Conservation (phyloP, 1,284 basidiomycete species). For the Moesziomyces aphidis region DNA sequence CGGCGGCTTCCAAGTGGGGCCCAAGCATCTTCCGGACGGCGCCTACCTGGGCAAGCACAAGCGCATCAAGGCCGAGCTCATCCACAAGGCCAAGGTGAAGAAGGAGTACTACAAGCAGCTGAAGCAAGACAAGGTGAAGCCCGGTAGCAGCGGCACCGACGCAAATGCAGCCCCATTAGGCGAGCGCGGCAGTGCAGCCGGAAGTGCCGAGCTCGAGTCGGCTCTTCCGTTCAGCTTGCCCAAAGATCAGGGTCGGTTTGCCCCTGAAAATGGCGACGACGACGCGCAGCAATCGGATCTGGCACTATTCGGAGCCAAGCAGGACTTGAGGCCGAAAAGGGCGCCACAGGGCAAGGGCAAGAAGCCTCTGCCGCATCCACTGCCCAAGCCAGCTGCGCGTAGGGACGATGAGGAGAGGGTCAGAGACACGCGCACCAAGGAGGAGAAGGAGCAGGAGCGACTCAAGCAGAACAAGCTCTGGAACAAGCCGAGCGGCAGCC, state of each 20-base stretch:
- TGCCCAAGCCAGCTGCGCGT: slow-evolving; percentile 9
- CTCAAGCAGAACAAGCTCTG: slow-evolving; percentile 54
- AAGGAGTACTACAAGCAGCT: slow-evolving; percentile 71
- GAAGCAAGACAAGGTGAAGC: slow-evolving; percentile 67
- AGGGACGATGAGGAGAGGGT: slow-evolving; percentile 6
- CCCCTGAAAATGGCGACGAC: slow-evolving; percentile 37
- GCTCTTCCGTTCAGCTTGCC: slow-evolving; percentile 24
- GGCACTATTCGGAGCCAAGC: slow-evolving; percentile 17
- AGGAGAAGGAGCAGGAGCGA: slow-evolving; percentile 55
- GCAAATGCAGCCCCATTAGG: slow-evolving; percentile 33
- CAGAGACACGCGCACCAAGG: slow-evolving; percentile 43
- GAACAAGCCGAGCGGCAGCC: slow-evolving; percentile 60
- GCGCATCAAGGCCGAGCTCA: slow-evolving; percentile 71
- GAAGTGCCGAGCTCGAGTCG: slow-evolving; percentile 3
- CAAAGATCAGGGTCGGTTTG: slow-evolving; percentile 51
- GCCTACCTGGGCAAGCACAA: slow-evolving; percentile 69
- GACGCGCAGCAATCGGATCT: slow-evolving; percentile 7
- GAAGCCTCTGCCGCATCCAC: slow-evolving; percentile 43
- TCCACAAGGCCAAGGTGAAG: slow-evolving; percentile 72
- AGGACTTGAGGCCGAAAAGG: slow-evolving; percentile 37
- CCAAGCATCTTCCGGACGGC: slow-evolving; percentile 61
- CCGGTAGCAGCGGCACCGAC: slow-evolving; percentile 6
- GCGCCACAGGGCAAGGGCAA: slow-evolving; percentile 18
- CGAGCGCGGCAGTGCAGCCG: slow-evolving; percentile 14
- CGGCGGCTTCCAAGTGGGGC: slow-evolving; percentile 63